These are phyloP conservation scores for Epicoccum sorghinum DNA, from an alignment of 2,329 filamentous ascomycete species.

Conservation along the genomic window DNA sequence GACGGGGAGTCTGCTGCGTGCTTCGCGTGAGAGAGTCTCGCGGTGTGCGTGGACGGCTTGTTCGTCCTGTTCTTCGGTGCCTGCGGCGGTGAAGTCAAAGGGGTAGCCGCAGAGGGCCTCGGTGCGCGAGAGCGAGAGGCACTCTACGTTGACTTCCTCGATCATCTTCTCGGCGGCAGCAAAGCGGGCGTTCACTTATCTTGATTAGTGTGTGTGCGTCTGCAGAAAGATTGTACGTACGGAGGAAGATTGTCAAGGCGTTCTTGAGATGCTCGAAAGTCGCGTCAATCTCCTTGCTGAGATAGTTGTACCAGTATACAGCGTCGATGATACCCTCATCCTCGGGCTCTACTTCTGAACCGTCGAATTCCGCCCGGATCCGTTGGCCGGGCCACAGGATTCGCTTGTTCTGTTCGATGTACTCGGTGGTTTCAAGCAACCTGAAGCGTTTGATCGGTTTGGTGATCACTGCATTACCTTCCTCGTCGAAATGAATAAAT, in stretches of 20 bases:
- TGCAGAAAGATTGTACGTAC: constrained; percentile 61
- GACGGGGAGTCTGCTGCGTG: constrained; percentile 25
- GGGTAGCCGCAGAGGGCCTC: constrained; percentile 49
- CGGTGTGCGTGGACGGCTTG: constrained; percentile 26
- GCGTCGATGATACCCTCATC: constrained; percentile 79
- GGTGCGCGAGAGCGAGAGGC: constrained; percentile 51
- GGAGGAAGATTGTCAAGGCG: constrained; percentile 82
- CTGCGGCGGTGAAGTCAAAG: constrained; percentile 39
- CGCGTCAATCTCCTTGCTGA: constrained; percentile 64
- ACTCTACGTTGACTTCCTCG: constrained; percentile 56
- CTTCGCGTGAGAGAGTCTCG: constrained; percentile 25
- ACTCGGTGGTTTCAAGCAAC: constrained; percentile 56
- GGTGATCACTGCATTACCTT: constrained; percentile 25
- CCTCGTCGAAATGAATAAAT: constrained; percentile 32
- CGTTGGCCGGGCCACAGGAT: constrained; percentile 62
- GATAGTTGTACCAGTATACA: constrained; percentile 82
- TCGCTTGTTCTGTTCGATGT: constrained; percentile 48
- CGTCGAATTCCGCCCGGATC: constrained; percentile 73
- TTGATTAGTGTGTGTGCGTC: constrained; percentile 22
- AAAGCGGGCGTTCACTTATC: constrained; percentile 54
- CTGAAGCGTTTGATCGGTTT: constrained; percentile 43
- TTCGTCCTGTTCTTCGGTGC: constrained; percentile 38
- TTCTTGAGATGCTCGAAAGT: constrained; percentile 72
- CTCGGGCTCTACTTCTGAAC: constrained; percentile 58
- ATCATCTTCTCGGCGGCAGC: constrained; percentile 62